Base-by-base conservation (phyloP, 179 eudicot species). In the Heliamphora pulchella region DNA sequence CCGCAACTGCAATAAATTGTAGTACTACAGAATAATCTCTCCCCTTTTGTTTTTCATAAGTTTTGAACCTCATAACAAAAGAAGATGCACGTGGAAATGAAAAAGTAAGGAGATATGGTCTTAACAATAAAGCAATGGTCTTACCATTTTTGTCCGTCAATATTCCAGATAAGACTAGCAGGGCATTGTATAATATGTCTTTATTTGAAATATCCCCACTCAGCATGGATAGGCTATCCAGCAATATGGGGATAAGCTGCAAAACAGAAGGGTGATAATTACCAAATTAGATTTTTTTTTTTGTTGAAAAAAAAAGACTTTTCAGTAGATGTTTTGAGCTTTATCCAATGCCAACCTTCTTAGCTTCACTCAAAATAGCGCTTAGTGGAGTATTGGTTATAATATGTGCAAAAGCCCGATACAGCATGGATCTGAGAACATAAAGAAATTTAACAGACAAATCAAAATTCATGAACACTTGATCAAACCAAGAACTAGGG, bases 131-230 rank as follows among this genome's bases (percentile, higher is more conserved):
- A 46, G 69, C 50, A 9, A 65, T 77, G 58, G 46, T 55, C 94
- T 87, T 86, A 94, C 98, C 95, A 64, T 75, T 86, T 82, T 86
- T 88, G 82, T 94, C 98, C 73, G 85, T 86, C 74, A 96, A 84
- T 46, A 94, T 84, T 71, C 96, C 98, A 83, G 99, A 96, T 55
- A 92, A 78, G 78, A 94, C 97, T 82, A 96, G 88, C 84, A 96
- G 80, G 83, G 91, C 85, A 79, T 76, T 84, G 72, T 96, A 96
- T 66, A 92, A 63, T 79, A 92, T 83, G 69, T 94, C 96, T 77
- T 89, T 92, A 78, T 90, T 81, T 74, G 74, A 82, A 59, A 80
- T 78, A 82, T 96, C 96, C 84, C 88, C 89, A 76, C 90, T 85
- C 84, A 96, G 83, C 53, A 82, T 59, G 73, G 91, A 83, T 78